Base-by-base conservation (phyloP, 495 filamentous ascomycete genomes). In the Penicillium tannophilum region DNA sequence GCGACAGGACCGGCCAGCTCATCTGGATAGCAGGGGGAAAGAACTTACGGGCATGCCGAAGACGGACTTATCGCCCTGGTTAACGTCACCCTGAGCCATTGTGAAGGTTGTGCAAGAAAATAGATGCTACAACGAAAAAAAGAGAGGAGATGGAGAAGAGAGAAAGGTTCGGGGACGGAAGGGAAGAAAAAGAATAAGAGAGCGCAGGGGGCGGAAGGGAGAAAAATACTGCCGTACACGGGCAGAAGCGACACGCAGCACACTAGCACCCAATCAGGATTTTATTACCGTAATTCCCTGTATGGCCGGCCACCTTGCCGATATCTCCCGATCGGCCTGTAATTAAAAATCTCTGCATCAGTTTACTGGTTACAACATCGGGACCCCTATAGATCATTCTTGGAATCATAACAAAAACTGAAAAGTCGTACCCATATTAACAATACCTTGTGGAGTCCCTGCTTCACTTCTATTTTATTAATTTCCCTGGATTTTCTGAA, bases 1-100 rank as follows among this genome's bases (percentile, higher is more conserved):
- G 42, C 53, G 28, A 45, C 36, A 35, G 12, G n/a, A 52, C 19
- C 30, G 39, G 52, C 58, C 50, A 57, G 65, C 45, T 64, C 61
- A 55, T 14, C 35, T 12, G 23, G 7, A 12, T 9, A 31, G 26
- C 46, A 48, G 11, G 24, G 45, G 23, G 46, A 49, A 12, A 63
- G 59, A 55, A 76, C 78, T 74, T 76, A 80, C 75, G 71, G 77
- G 92, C 91, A 97, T 94, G 84, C 92, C 92, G 85, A 96, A 79
- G 74, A 93, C 82, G 78, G 86, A 81, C 88, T 92, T 91, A 61
- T 90, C 90, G 63, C 61, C 67, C 68, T 82, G 77, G 65, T 69
- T 68, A 71, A 79, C 75, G 31, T 81, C 78, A 77, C 77, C 77
- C 56, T 71, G 67, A 61, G 74, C 63, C 80, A 82, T 82, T 66